Evolutionary conservation across 768 basidiomycete species (phyloP), one percentile per base, ranked within the genome.

Genomic region (Lepiota brunneoincarnata): DNA sequence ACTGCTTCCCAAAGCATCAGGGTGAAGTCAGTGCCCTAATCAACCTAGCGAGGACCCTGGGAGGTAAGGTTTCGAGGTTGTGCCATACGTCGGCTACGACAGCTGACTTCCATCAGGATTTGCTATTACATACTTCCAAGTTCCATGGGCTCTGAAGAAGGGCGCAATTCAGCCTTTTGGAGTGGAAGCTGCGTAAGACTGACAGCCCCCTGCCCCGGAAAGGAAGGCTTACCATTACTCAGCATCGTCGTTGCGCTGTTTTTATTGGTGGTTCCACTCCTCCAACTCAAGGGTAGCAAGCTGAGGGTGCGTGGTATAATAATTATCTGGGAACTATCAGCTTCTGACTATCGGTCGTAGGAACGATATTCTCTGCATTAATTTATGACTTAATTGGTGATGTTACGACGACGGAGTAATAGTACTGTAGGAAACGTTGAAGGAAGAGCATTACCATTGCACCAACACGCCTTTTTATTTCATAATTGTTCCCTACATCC

Each of bases 21-120:
- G 86, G 86, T 23, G 86, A 88, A 67, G 77, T 85, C 31, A 82
- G 81, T 54, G 79, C 81, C 0, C 68, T 86, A 20, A 68, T 86
- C 58, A 87, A 85, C 60, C 66, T 86, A 18, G 72, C 75, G 14
- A 74, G 85, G 42, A 72, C 70, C 1, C 69, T 85, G 17, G 83
- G 82, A 35, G 83, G 76, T 72, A 56, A 17, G 67, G 57, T 24
- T 26, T 45, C 11, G 17, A 21, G 41, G 12, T 20, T 7, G 23
- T 20, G n/a, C n/a, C n/a, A n/a, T n/a, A n/a, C n/a, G n/a, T n/a
- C n/a, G n/a, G n/a, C n/a, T n/a, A n/a, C n/a, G n/a, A n/a, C n/a
- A 31, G 11, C 31, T 10, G 31, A 26, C 15, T 9, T 18, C 50
- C 15, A 31, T 1, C 38, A 74, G 77, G 83, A 2, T 86, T 86